Conservation (phyloP, 2,329 filamentous ascomycete genomes). For the Epichloe sibirici region DNA sequence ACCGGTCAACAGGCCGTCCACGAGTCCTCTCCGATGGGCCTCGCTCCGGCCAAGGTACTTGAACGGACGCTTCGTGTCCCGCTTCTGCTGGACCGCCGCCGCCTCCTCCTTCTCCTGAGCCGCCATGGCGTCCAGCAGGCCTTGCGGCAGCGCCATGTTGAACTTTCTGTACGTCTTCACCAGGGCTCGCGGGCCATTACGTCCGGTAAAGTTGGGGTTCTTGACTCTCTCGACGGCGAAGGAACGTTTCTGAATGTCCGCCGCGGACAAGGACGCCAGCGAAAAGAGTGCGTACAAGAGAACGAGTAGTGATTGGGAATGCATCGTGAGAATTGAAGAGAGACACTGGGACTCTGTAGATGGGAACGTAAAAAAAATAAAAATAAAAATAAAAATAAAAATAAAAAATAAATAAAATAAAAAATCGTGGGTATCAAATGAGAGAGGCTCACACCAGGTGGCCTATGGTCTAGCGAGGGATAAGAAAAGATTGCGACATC, state of each 20-base stretch:
- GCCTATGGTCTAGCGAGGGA: not conserved
- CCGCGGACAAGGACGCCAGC: constrained; percentile 33
- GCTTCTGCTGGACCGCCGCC: not conserved
- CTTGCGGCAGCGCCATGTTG: constrained; percentile 37
- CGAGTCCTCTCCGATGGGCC: not conserved
- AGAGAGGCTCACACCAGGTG: not conserved
- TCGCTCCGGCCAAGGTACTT: not conserved
- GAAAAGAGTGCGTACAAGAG: constrained; percentile 34
- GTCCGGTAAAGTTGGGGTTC: constrained; percentile 40
- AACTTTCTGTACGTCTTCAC: constrained; percentile 58
- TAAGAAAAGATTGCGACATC: not conserved
- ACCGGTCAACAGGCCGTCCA: not conserved
- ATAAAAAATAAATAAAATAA: too few species aligned
- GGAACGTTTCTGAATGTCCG: constrained; percentile 36
- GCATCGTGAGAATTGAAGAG: constrained; percentile 4
- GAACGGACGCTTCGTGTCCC: not conserved
- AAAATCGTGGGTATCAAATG: not conserved
- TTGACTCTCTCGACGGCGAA: constrained; percentile 49
- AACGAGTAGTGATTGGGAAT: constrained; percentile 6
- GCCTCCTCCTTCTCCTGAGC: constrained; percentile 8
- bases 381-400: too few species aligned
- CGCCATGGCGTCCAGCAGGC: constrained; percentile 26
- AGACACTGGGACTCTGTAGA: not conserved
- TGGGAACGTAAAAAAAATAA: too few species aligned
- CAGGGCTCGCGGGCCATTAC: constrained; percentile 48